Evolutionary conservation across 768 basidiomycete genomes (phyloP).

Genomic region (Pleurotus ostreatus): DNA sequence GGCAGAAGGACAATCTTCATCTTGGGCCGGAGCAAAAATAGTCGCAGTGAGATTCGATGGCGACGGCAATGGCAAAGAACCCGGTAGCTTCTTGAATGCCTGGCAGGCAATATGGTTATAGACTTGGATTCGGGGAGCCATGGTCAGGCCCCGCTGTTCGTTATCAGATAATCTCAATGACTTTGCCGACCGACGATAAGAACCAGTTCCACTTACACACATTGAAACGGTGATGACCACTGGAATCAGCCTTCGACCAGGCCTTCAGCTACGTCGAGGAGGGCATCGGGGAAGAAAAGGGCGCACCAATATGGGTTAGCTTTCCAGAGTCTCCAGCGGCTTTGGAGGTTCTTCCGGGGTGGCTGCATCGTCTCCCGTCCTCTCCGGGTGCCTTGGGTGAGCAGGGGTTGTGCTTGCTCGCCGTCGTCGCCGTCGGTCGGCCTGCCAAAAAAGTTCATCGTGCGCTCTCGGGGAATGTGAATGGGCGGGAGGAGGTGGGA

Average conservation of each 20-base stretch:
- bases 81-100: slow-evolving; percentile 25
- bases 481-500: slow-evolving; percentile 2
- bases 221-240: slow-evolving; percentile 63
- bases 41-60: neutral
- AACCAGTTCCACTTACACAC: slow-evolving; percentile 41
- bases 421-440: slow-evolving; percentile 1
- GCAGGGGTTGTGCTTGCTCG: slow-evolving; percentile 1
- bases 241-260: slow-evolving; percentile 60
- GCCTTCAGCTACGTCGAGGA: slow-evolving; percentile 6
- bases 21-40: neutral
- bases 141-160: slow-evolving; percentile 70
- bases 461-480: neutral
- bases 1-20: slow-evolving; percentile 25
- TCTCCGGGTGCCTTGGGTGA: neutral
- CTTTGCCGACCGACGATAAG: slow-evolving; percentile 9
- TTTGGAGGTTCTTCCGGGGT: neutral
- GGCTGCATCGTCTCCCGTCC: neutral
- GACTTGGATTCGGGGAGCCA: slow-evolving; percentile 76
- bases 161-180: slow-evolving; percentile 9
- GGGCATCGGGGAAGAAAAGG: neutral
- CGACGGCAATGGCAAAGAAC: neutral
- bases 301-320: slow-evolving; percentile 44
- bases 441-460: slow-evolving; percentile 2
- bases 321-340: slow-evolving; percentile 19
- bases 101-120: slow-evolving; percentile 76